Base-by-base conservation (phyloP, 495 filamentous ascomycete species). In the Aspergillus carlsbadensis region DNA sequence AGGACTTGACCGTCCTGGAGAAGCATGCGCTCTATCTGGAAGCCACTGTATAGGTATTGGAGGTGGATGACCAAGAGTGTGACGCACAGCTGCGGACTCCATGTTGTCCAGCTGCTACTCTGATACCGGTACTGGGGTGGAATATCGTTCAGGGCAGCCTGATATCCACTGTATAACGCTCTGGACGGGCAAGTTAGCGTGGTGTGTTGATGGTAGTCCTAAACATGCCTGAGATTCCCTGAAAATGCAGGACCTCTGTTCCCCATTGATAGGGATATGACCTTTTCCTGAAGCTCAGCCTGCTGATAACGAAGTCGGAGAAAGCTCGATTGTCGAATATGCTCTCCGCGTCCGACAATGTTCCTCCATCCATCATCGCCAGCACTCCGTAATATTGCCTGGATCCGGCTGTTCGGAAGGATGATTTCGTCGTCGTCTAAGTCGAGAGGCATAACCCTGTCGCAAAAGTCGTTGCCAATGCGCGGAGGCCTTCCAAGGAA, bases 51-150 rank as follows among this genome's bases (percentile, higher is more conserved):
- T 5, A 45, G 31, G 18, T 55, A 45, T 17, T 45, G 39, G 6
- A 55, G 41, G 26, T 55, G 26, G 17, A 39, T 15, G 17, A 36
- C 35, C 14, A 55, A 36, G 5, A 45, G 17, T 6, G 17, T 24
- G n/a, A 46, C 17, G 17, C 52, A 55, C 6, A 24, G 15, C n/a
- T 17, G 10, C 0, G 52, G 41, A n/a, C 17, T 36, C 26, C 21
- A 14, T 14, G 21, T 22, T 8, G 31, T 18, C 52, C 52, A 55
- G 22, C 4, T 18, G 29, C 8, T 18, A 5, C 15, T 46, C 0
- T 46, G 10, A 36, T 55, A 55, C 5, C 52, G 52, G 26, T 55
- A 55, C 26, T 46, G 41, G 18, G 6, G 17, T 4, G 52, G 52
- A n/a, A 55, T 35, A 11, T 20, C n/a, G 0, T n/a, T 20, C 31